phyloP scores from a whole-genome alignment of 495 filamentous ascomycete genomes.

The Aspergillus wentii region DNA sequence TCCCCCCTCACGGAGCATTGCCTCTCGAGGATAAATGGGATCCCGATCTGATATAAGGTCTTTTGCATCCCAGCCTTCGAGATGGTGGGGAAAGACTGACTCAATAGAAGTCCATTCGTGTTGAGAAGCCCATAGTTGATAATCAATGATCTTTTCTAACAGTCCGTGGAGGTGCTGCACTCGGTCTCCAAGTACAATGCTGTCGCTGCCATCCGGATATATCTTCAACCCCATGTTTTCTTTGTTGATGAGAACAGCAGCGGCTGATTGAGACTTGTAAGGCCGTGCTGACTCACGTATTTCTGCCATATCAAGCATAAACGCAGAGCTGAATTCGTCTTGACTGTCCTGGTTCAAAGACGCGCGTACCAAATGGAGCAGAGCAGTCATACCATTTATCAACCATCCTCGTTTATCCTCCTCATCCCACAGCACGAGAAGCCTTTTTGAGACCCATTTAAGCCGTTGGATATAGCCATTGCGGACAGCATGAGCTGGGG shows the following conservation, averaged over 20 bases:
- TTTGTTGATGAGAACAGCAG: slow-evolving; percentile 11
- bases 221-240: slow-evolving; percentile 15
- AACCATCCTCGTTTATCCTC: slow-evolving; percentile 27
- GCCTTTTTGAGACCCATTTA: slow-evolving; percentile 17
- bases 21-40: slow-evolving; percentile 16
- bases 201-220: slow-evolving; percentile 8
- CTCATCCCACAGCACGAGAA: slow-evolving; percentile 26
- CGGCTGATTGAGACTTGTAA: slow-evolving; percentile 4
- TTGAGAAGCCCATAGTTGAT: slow-evolving; percentile 12
- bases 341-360: slow-evolving; percentile 16
- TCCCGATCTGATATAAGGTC: slow-evolving; percentile 18
- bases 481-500: background rate
- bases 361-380: slow-evolving; percentile 27
- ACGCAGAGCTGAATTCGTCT: slow-evolving; percentile 10
- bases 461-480: slow-evolving; percentile 8
- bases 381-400: slow-evolving; percentile 22
- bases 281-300: background rate
- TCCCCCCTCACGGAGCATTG: slow-evolving; percentile 10
- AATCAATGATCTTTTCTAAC: slow-evolving; percentile 21
- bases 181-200: slow-evolving; percentile 10
- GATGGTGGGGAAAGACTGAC: slow-evolving; percentile 11
- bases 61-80: slow-evolving; percentile 29
- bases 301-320: slow-evolving; percentile 3
- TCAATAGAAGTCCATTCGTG: too few relatives aligned
- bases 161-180: slow-evolving; percentile 13